Base-by-base conservation (phyloP, 2,329 filamentous ascomycete genomes). In the Aspergillus oerlinghausenensis region DNA sequence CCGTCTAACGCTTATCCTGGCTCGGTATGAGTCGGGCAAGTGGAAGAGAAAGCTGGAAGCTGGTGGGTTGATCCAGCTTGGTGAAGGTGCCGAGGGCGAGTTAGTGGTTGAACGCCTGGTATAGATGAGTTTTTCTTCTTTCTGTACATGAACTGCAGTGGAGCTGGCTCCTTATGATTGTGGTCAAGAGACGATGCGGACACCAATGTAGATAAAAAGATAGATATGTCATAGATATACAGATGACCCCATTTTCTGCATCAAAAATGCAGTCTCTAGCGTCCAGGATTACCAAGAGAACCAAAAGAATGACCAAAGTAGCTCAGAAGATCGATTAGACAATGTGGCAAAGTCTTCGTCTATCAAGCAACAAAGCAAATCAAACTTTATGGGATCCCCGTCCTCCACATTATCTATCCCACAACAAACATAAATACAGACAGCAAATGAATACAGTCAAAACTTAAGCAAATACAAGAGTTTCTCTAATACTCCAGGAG, bases 401-500 rank as follows among this genome's bases (percentile, higher is more conserved):
- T 14, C 19, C 23, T 23, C 43, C 14, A 9, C 43, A 47, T 26
- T 47, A 47, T 23, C 43, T 32, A 40, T 35, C 54, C 56, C 55
- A 50, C n/a, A 56, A 56, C 40, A 55, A 51, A 45, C 51, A 51
- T 48, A 35, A 49, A 3, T 51, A 57, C 48, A 49, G 50, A 51
- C 23, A 38, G 21, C 40, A 21, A 43, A 47, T 42, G 32, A 59
- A 47, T 25, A 26, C 21, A 47, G 6, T 25, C 8, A 14, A 26
- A 26, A 10, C 5, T 11, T 6, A 26, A 26, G 14, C 32, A 38
- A 7, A 35, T 32, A 17, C 32, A 23, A 26, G 14, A 45, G 21
- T 21, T 4, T 11, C 8, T 47, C 58, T 65, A 78, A 55, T 79
- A 77, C 49, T 78, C 76, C 49, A 96, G 75, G 51, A 96, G 79